These are phyloP conservation scores for Aspergillus oerlinghausenensis DNA, from an alignment of 2,329 filamentous ascomycete genomes.

Conservation along the genomic window DNA sequence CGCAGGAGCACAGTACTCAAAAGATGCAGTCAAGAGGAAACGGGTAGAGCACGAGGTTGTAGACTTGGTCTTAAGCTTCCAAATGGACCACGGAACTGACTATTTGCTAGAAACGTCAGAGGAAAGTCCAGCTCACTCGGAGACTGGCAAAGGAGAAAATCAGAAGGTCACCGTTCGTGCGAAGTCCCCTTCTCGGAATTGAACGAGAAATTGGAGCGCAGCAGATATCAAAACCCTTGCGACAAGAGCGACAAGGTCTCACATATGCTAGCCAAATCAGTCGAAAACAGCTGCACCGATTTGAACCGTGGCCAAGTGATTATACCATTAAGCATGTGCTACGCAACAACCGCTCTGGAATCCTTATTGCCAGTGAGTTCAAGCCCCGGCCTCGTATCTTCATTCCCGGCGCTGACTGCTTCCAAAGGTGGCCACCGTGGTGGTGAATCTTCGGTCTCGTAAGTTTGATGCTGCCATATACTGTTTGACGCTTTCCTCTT, in stretches of 20 bases:
- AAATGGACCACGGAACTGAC: slow-evolving; percentile 2
- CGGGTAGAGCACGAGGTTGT: slow-evolving; percentile 42
- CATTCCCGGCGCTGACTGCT: slow-evolving; percentile 10
- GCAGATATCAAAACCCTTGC: slow-evolving; percentile 13
- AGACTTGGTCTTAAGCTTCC: neutral
- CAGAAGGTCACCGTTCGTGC: slow-evolving; percentile 24
- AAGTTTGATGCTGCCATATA: slow-evolving; percentile 10
- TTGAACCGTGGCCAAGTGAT: slow-evolving; percentile 23
- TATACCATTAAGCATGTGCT: slow-evolving; percentile 29
- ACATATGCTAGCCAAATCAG: slow-evolving; percentile 30
- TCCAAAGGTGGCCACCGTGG: slow-evolving; percentile 25
- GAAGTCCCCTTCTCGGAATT: slow-evolving; percentile 25
- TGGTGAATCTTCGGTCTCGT: slow-evolving; percentile 30
- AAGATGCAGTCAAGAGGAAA: slow-evolving; percentile 56
- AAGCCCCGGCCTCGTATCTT: neutral
- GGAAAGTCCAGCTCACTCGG: slow-evolving; percentile 19
- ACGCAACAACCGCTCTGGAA: slow-evolving; percentile 32
- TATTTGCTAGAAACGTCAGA: slow-evolving; percentile 25
- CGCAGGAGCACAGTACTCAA: slow-evolving; percentile 50
- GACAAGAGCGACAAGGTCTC: slow-evolving; percentile 24
- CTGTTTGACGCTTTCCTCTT: neutral
- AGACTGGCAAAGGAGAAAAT: slow-evolving; percentile 32
- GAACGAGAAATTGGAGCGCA: slow-evolving; percentile 27
- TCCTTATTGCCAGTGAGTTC: slow-evolving; percentile 32
- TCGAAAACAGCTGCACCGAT: slow-evolving; percentile 26